Evolutionary conservation across 352 stramenopile genomes (phyloP).

Genomic region (Globisporangium nodosum): DNA sequence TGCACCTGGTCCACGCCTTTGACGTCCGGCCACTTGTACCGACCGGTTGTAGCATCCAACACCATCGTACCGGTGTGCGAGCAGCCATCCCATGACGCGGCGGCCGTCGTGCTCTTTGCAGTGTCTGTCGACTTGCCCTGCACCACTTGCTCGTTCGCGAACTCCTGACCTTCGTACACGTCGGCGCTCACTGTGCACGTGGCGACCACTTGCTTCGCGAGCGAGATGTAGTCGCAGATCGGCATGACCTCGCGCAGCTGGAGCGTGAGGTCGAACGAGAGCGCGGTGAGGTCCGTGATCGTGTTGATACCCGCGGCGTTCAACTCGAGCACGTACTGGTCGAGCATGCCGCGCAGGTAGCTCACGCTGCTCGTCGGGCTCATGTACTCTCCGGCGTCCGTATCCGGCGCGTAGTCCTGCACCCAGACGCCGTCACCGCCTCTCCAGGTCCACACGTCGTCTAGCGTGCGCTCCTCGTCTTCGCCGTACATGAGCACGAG

Average conservation of each 20-base stretch:
- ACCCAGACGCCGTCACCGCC: conserved; percentile 27
- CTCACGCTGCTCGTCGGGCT: conserved; percentile 36
- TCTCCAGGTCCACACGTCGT: conserved; percentile 67
- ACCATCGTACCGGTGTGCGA: conserved; percentile 39
- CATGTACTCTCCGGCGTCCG: conserved; percentile 36
- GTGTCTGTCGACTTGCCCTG: conserved; percentile 17
- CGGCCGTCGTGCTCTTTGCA: conserved; percentile 8
- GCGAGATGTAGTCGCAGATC: conserved; percentile 64
- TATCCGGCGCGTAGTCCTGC: conserved; percentile 35
- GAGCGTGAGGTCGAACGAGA: conserved; percentile 48
- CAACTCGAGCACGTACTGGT: conserved; percentile 46
- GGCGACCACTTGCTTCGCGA: conserved; percentile 51
- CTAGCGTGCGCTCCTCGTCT: conserved; percentile 45
- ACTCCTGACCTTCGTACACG: conserved; percentile 45
- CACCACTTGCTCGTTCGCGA: conserved; percentile 28
- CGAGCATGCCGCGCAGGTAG: conserved; percentile 45
- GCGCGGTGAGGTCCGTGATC: conserved; percentile 71
- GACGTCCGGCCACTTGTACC: conserved; percentile 53
- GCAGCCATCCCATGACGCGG: conserved; percentile 47
- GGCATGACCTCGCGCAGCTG: conserved; percentile 45
- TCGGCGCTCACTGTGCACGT: conserved; percentile 45
- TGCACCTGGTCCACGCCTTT: conserved; percentile 58
- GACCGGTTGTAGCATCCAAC: conserved; percentile 31
- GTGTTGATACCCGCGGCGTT: conserved; percentile 54
- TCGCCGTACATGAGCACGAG: conserved; percentile 61